Percentiles rank a stretch among this genome's conserved stretches.
Conservation (phyloP, 1,139 yeast species). For the Saccharomyces hybrid region DNA sequence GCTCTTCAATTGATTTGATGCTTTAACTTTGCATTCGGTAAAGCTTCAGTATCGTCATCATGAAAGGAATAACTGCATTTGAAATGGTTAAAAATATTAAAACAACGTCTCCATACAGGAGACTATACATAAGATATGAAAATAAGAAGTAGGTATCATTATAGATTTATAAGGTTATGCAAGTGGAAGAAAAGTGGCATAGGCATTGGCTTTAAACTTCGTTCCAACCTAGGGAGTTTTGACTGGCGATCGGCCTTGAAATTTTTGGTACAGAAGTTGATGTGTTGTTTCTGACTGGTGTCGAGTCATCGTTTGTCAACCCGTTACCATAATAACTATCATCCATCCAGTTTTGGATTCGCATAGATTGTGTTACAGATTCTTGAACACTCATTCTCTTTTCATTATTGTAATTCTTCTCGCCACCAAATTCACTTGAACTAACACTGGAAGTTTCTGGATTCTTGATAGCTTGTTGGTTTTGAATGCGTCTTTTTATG, state of each 20-base stretch:
- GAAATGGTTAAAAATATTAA: neutral
- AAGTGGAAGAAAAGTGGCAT: neutral
- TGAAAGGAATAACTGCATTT: neutral
- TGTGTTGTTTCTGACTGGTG: conserved; percentile 9
- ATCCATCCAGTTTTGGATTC: conserved; percentile 28
- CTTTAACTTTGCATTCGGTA: neutral
- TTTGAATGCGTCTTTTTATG: conserved; percentile 29
- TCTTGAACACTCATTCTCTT: conserved; percentile 8
- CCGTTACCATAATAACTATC: conserved; percentile 17
- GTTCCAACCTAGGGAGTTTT: conserved; percentile 44
- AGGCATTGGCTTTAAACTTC: conserved; percentile 16
- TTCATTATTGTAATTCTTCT: conserved; percentile 18
- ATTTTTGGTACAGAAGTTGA: conserved; percentile 27
- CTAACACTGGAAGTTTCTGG: conserved; percentile 22
- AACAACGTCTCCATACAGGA: neutral
- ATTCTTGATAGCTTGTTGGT: conserved; percentile 6
- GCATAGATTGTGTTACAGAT: conserved; percentile 23
- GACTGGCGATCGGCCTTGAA: conserved; percentile 42
- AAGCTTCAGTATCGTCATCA: neutral
- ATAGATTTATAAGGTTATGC: neutral
- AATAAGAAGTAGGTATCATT: neutral
- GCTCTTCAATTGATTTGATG: neutral
- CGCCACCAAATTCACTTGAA: conserved; percentile 28
- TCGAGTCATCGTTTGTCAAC: conserved; percentile 11
- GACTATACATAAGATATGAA: neutral